Conservation (phyloP, 495 filamentous ascomycete genomes). For the Xylaria telfairii region DNA sequence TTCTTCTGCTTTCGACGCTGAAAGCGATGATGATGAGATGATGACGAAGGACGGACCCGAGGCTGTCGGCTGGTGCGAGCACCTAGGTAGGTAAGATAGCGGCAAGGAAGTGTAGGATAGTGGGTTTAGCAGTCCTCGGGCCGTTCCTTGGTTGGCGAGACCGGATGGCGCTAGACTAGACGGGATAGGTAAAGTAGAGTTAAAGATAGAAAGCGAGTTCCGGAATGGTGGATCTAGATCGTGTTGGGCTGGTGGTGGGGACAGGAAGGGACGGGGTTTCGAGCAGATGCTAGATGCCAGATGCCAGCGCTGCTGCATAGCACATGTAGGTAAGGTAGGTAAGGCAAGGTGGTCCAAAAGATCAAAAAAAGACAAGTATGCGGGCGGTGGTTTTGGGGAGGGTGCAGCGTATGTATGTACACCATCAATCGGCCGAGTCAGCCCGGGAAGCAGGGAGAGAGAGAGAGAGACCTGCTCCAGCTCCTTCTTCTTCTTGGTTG, state of each 20-base stretch:
- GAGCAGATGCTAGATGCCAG: conserved; percentile 4
- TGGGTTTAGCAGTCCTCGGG: conserved; percentile 11
- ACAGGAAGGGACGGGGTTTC: conserved; percentile 8
- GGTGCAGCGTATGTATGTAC: conserved; percentile 4
- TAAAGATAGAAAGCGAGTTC: conserved; percentile 15
- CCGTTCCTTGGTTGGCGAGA: conserved; percentile 19
- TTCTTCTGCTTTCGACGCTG: too few relatives aligned
- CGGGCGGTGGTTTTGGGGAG: neutral
- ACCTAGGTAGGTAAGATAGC: too few relatives aligned
- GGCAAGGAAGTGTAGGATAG: neutral
- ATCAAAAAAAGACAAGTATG: neutral
- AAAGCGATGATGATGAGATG: neutral
- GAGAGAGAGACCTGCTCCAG: neutral
- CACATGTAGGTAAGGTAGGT: neutral
- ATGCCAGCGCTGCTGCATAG: neutral
- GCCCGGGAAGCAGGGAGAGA: neutral
- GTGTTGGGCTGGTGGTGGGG: neutral
- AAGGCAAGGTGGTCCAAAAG: neutral
- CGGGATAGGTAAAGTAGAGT: conserved; percentile 4
- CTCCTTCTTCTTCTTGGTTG: neutral
- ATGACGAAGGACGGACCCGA: too few relatives aligned
- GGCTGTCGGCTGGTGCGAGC: neutral
- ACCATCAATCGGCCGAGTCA: neutral
- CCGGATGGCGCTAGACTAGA: conserved; percentile 9
- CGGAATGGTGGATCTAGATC: conserved; percentile 12